Base-by-base conservation (phyloP, 805 yeast species). In the Saccharomycopsis malanga region DNA sequence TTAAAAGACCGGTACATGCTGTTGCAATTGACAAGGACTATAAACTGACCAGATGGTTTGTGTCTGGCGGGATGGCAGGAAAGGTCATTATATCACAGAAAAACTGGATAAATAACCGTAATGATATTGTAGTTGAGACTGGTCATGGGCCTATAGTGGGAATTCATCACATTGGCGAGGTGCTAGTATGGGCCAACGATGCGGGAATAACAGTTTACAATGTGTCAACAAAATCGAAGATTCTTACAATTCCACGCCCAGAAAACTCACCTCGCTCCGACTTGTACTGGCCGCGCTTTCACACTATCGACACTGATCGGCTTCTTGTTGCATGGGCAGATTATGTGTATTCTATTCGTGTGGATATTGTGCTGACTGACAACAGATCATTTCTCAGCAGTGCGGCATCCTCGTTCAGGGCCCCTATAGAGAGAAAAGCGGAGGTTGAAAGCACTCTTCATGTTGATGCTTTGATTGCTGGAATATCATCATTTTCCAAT, bases 21-120 rank as follows among this genome's bases (percentile, higher is more conserved):
- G 94, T 91, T 2, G 85, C 87, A 0, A 62, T 93, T 4, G 93
- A 85, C 55, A 77, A 79, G 9, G 76, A 81, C 48, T 93, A 87
- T 61, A 62, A 60, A 35, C 71, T 70, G 7, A 71, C 80, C 0
- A 75, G 77, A 47, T 71, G 82, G 7, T 91, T 88, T 56, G 70
- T 87, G 0, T 81, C 89, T 27, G 97, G 98, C 2, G 97, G 97
- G 0, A 87, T 82, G 66, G 81, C 88, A 5, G 97, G 97, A 0
- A 79, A 84, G 40, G 81, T 93, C 0, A 65, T 84, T 0, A 65
- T 79, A 40, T 83, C 94, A 1, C 81, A 82, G 34, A 72, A 81
- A 53, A 85, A 84, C 56, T 91, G 98, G 98, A 67, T 93, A 4
- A 95, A 95, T 1, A 79, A 81, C 51, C 72, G 96, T 48, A 70